Conservation (phyloP, 2,329 filamentous ascomycete genomes). For the Calonectria pseudoreteaudii region DNA sequence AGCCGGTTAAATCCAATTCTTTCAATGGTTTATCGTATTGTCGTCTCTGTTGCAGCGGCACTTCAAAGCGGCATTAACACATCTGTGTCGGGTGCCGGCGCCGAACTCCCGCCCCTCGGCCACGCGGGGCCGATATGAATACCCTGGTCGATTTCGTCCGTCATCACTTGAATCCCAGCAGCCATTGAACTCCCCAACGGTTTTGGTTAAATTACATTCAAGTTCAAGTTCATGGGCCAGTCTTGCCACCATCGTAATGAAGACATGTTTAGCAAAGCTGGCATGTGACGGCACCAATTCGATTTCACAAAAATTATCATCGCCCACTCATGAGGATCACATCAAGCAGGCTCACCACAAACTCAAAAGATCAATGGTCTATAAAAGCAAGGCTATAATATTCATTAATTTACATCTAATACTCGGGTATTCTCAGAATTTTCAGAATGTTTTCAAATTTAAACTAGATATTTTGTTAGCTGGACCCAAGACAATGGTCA, state of each 20-base stretch:
- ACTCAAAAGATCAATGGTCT: neutral
- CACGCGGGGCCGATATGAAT: neutral
- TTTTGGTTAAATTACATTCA: neutral
- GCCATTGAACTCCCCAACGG: neutral
- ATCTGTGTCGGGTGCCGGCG: neutral
- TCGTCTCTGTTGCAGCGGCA: neutral
- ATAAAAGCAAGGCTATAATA: neutral
- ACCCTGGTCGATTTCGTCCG: neutral
- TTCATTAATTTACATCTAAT: neutral
- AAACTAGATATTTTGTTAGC: neutral
- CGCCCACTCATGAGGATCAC: neutral
- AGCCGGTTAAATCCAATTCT: conserved; percentile 3
- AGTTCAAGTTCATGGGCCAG: neutral
- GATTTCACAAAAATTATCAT: neutral
- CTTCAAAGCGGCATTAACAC: neutral
- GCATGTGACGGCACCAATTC: neutral
- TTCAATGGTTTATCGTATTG: neutral
- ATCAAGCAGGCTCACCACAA: neutral
- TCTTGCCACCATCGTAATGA: neutral
- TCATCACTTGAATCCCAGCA: neutral
- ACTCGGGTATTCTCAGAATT: neutral
- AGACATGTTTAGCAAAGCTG: neutral
- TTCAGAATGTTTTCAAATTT: neutral
- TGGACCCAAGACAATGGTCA: neutral
- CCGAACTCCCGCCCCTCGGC: neutral